These are phyloP conservation scores for Paraconiothyrium sp. DNA, from an alignment of 2,329 filamentous ascomycete species.

Conservation along the genomic window DNA sequence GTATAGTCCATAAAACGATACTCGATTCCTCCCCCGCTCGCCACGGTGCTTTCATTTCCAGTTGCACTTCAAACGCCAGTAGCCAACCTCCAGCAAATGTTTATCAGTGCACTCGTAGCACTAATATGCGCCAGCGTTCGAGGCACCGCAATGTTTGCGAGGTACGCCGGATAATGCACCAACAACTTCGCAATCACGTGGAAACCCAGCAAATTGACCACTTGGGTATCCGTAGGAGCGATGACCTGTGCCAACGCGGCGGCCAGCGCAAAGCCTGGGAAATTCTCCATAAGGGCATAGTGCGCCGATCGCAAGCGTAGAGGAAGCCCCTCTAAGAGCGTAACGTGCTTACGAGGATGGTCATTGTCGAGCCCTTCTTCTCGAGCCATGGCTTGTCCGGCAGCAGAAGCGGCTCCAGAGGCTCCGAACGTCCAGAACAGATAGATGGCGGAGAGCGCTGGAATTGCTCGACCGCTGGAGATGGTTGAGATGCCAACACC, in stretches of 20 bases:
- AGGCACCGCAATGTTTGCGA: conserved; percentile 1
- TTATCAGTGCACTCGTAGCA: conserved; percentile 8
- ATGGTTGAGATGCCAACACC: conserved; percentile 7
- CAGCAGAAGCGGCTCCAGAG: conserved; percentile 5
- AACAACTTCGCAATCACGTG: conserved; percentile 9
- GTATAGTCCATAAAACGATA: no score
- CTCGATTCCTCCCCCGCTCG: neutral
- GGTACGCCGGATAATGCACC: conserved; percentile 8
- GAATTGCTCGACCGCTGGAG: conserved; percentile 6
- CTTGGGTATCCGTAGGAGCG: conserved; percentile 4
- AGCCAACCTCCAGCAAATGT: conserved; percentile 7
- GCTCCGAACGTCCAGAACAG: conserved; percentile 12
- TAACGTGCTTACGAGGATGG: conserved; percentile 6
- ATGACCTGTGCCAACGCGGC: conserved; percentile 8
- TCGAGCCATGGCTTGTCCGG: conserved; percentile 6
- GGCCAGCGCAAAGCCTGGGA: conserved; percentile 7
- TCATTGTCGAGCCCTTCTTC: conserved; percentile 8
- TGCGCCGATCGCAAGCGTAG: conserved; percentile 5
- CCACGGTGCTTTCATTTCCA: neutral
- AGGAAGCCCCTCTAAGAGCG: neutral
- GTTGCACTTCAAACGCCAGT: neutral
- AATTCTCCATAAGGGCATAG: conserved; percentile 11
- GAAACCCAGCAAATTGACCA: conserved; percentile 8
- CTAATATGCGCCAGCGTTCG: conserved; percentile 4
- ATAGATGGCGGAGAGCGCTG: conserved; percentile 3